phyloP scores from a whole-genome alignment of 1,284 basidiomycete species.

The Ganoderma sinense region DNA sequence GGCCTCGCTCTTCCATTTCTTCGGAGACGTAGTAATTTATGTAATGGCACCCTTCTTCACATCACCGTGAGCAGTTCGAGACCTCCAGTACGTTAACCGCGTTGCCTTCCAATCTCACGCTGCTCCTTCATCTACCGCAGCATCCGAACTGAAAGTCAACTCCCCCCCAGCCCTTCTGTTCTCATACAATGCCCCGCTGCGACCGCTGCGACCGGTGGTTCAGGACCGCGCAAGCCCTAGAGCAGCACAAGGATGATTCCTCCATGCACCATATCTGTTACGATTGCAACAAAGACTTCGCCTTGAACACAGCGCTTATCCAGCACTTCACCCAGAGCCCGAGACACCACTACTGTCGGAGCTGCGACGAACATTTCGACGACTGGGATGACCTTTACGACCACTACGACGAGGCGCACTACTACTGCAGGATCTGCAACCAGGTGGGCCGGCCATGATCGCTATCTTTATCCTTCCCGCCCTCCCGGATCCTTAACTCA shows the following conservation, averaged over 20 bases:
- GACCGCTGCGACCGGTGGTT: constrained; percentile 23
- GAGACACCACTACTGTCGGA: constrained; percentile 35
- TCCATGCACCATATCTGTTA: constrained; percentile 43
- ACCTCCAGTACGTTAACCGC: neutral
- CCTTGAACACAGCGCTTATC: constrained; percentile 14
- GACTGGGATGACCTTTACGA: constrained; percentile 24
- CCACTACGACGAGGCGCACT: constrained; percentile 29
- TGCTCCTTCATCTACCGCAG: constrained; percentile 3
- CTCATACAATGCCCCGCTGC: constrained; percentile 24
- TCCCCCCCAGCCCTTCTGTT: neutral
- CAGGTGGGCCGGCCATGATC: constrained; percentile 18
- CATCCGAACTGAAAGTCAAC: neutral
- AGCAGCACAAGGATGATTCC: constrained; percentile 41
- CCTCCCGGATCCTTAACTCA: neutral
- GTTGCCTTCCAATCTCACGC: constrained; percentile 1
- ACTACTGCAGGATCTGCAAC: constrained; percentile 26
- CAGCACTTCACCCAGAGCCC: constrained; percentile 36
- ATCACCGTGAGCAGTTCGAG: neutral
- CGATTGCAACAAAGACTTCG: constrained; percentile 39
- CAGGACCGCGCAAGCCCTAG: constrained; percentile 21
- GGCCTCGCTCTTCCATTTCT: neutral
- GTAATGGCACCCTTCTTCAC: neutral
- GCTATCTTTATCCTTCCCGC: neutral
- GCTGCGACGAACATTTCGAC: constrained; percentile 36
- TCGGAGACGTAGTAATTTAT: neutral